phyloP scores from a whole-genome alignment of 2,329 filamentous ascomycete genomes.

The Myrmaecium sp. region DNA sequence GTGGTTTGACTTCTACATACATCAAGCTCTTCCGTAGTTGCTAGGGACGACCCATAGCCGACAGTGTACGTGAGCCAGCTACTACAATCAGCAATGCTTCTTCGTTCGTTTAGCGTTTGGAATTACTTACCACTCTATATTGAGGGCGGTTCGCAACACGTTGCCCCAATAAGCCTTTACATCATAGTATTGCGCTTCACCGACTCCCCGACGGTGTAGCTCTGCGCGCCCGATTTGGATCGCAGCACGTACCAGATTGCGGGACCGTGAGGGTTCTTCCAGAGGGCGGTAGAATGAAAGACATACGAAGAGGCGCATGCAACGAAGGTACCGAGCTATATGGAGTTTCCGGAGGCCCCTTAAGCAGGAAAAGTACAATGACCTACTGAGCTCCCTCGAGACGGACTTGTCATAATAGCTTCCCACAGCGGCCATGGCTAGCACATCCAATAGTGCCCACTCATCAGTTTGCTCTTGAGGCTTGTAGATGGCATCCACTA shows the following conservation, averaged over 20 bases:
- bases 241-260: slow-evolving; percentile 16
- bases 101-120: not conserved
- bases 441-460: slow-evolving; percentile 19
- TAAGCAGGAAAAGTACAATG: slow-evolving; percentile 17
- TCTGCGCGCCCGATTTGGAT: not conserved
- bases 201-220: too few relatives aligned
- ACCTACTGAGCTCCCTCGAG: slow-evolving; percentile 13
- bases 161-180: not conserved
- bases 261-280: slow-evolving; percentile 22
- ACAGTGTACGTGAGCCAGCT: slow-evolving; percentile 21
- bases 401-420: slow-evolving; percentile 19
- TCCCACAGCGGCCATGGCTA: slow-evolving; percentile 19
- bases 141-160: not conserved
- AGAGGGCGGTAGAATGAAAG: slow-evolving; percentile 20
- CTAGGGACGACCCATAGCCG: slow-evolving; percentile 17
- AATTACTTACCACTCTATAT: not conserved
- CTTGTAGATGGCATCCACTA: slow-evolving; percentile 18
- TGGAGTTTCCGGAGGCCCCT: slow-evolving; percentile 16
- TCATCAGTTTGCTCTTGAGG: slow-evolving; percentile 11
- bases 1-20: slow-evolving; percentile 3
- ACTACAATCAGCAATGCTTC: not conserved
- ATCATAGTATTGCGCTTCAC: slow-evolving; percentile 5
- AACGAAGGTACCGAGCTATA: slow-evolving; percentile 14
- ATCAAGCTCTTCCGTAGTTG: slow-evolving; percentile 13
- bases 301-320: slow-evolving; percentile 18